Base-by-base conservation (phyloP, 495 filamentous ascomycete genomes). In the Filosporella fistucella region DNA sequence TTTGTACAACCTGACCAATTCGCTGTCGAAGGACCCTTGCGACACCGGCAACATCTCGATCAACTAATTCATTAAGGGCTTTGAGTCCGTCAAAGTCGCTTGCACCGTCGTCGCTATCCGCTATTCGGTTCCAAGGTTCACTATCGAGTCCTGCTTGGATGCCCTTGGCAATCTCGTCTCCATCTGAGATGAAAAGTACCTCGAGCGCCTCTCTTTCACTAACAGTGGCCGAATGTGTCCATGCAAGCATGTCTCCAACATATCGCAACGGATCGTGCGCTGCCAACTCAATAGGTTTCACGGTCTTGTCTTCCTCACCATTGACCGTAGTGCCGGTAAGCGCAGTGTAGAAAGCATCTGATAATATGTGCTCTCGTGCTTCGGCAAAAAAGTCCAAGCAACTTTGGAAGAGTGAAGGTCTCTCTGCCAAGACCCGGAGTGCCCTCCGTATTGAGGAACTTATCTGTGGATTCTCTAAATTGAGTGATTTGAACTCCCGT, bases 221-320 rank as follows among this genome's bases (percentile, higher is more conserved):
- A 0, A 97, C 93, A 0, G 91, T 81, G 5, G 90, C 85, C 1
- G 94, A 96, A 60, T 99, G 93, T 2, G 83, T 81, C 93, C 93
- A 99, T 5, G 93, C 93, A 13, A 97, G 77, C 91, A 99, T 97
- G 61, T 99, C 93, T 17, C 93, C 91, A 16, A 95, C 82, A 59
- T 97, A 99, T 26, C 93, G 76, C 12, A 99, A 68, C 11, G 88
- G 85, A 59, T 99, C 93, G 58, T 96, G 90, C 10, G 93, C 89
- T 25, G 82, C 86, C 36, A 96, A 76, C 61, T 99, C 94, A 54
- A 99, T 99, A 0, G 94, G 90, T 51, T 97, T 96, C 20, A 86
- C 77, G 4, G 76, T 75, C 9, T 61, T 47, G 35, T 72, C 68
- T 36, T 71, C 68, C 13, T 56, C 56, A 0, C 72, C 70, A 9